Evolutionary conservation across 1,139 yeast genomes (phyloP).

Genomic region (Debaryomyces nepalensis): DNA sequence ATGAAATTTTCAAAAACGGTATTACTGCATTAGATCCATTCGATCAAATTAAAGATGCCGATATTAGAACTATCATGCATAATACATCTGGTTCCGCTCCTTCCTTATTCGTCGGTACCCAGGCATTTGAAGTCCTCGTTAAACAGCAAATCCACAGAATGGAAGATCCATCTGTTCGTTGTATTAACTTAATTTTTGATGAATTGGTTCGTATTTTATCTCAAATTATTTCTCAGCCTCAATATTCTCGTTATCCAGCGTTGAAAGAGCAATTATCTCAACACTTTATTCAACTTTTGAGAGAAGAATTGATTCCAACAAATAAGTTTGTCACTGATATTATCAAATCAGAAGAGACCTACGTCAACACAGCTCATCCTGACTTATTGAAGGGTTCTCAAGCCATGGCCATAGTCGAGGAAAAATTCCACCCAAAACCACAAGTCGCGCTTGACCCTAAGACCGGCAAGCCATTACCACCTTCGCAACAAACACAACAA

Average conservation of each 20-base stretch:
- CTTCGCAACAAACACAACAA: constrained; percentile 41
- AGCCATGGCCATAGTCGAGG: constrained; percentile 94
- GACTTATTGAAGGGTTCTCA: constrained; percentile 93
- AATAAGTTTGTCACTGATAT: constrained; percentile 83
- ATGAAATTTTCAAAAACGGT: constrained; percentile 94
- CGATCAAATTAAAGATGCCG: constrained; percentile 95
- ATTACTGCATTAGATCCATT: constrained; percentile 92
- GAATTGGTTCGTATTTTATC: constrained; percentile 90
- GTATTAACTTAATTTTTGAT: constrained; percentile 90
- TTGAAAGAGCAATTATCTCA: constrained; percentile 85
- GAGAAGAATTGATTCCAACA: constrained; percentile 83
- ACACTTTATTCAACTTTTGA: constrained; percentile 77
- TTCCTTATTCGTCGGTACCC: constrained; percentile 96
- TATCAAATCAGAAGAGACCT: constrained; percentile 85
- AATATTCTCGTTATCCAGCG: constrained; percentile 86
- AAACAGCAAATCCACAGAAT: constrained; percentile 93
- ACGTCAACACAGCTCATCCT: constrained; percentile 97
- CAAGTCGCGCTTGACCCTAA: constrained; percentile 89
- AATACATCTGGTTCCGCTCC: constrained; percentile 98
- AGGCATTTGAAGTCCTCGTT: constrained; percentile 94
- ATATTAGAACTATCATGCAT: constrained; percentile 96
- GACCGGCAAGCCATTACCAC: constrained; percentile 78
- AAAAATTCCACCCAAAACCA: constrained; percentile 81
- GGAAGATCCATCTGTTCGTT: constrained; percentile 90
- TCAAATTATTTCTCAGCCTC: constrained; percentile 80